A percentile compares a stretch with the other conserved stretches of the same genome.
Conservation (phyloP, 306 rosid genomes). For the Cicer judaicum region DNA sequence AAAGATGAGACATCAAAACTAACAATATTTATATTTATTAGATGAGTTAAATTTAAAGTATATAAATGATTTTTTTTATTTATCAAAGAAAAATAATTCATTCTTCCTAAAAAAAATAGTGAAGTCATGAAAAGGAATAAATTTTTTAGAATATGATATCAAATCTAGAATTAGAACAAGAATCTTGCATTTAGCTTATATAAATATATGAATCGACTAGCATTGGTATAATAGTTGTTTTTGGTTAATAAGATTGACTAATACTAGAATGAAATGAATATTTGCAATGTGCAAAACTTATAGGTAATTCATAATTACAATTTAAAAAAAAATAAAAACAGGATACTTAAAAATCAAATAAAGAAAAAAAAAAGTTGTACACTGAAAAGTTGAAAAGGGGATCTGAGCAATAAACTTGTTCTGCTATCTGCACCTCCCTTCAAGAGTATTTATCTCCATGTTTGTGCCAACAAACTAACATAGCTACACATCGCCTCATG, state of each 20-base stretch:
- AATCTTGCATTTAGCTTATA: no score
- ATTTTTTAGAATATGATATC: no score
- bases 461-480: conserved; percentile 98
- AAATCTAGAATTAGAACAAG: no score
- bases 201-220: neutral
- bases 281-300: conserved; percentile 41
- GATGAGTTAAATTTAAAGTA: no score
- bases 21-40: no score
- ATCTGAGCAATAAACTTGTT: conserved; percentile 26
- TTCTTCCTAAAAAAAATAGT: conserved; percentile 6
- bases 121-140: no score
- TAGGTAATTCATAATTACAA: conserved; percentile 51
- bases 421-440: conserved; percentile 29
- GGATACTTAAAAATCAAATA: conserved; percentile 47
- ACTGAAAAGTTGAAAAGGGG: conserved; percentile 40
- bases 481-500: conserved; percentile 91
- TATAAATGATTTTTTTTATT: no score
- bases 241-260: neutral
- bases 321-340: neutral
- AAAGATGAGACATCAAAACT: no score
- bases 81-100: neutral
- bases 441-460: conserved; percentile 62
- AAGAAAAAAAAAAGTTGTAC: conserved; percentile 35
- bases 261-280: conserved; percentile 2
- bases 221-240: neutral